Base-by-base conservation (phyloP, 495 filamentous ascomycete genomes). In the Penicillium canescens region DNA sequence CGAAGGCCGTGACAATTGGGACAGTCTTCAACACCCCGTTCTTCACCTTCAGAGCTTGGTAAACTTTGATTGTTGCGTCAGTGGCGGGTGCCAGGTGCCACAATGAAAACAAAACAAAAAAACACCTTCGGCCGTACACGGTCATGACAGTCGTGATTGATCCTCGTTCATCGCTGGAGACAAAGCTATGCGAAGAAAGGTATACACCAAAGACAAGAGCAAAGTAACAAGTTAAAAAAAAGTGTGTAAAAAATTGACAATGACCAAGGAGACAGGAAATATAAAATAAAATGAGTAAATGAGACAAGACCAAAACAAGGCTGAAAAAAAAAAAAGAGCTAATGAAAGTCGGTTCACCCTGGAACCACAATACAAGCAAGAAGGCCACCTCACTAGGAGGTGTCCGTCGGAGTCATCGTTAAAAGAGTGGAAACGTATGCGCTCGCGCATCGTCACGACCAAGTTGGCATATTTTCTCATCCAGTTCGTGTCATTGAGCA, bases 61-160 rank as follows among this genome's bases (percentile, higher is more conserved):
- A 24, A 38, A 38, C 46, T 48, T 48, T 34, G 35, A 38, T 47
- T 47, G 45, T 37, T 35, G 45, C 34, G 33, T 47, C 37, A 4
- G 46, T 38, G 34, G 26, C 42, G 46, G 46, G 37, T 43, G 28
- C 52, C 43, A 59, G 46, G 41, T 28, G 44, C 46, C 52, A 55
- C 37, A 54, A 46, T 50, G 44, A 55, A 59, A 61, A 54, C 39
- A 45, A 60, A 63, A 60, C 20, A 42, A 59, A 57, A 46, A 41
- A 39, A 69, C 62, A 64, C 54, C 64, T 57, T 68, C 67, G 68
- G 71, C 71, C 73, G 66, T 75, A 72, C 64, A 76, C 63, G 62
- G 69, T 77, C 74, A 72, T 78, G 68, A 76, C 61, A 61, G 70
- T 76, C 74, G 69, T 78, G 67, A 75, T 75, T 78, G 67, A 75